Evolutionary conservation across 305 asterid genomes (phyloP).

Genomic region (Fraxinus platypoda): DNA sequence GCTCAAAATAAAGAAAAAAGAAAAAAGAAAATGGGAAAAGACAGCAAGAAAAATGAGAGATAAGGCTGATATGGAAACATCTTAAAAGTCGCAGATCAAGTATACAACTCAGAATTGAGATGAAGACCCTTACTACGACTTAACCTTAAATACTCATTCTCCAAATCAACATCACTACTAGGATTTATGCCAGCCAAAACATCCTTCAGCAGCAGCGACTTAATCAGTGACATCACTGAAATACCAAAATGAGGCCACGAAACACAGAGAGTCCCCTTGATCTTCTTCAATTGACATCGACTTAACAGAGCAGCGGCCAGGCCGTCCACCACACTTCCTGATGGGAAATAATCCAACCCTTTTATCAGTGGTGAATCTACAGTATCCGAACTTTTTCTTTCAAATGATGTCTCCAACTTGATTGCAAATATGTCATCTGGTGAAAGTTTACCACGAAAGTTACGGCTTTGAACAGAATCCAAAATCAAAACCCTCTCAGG

Average conservation of each 20-base stretch:
- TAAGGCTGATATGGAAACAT: neutral
- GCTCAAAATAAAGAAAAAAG: neutral
- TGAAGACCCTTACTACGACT: slow-evolving; percentile 47
- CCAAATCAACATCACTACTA: slow-evolving; percentile 36
- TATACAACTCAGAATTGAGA: slow-evolving; percentile 72
- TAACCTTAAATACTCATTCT: slow-evolving; percentile 43
- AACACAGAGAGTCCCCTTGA: slow-evolving; percentile 65
- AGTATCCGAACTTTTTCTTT: slow-evolving; percentile 38
- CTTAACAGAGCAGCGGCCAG: slow-evolving; percentile 75
- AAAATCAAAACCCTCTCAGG: slow-evolving; percentile 77
- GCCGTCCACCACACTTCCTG: slow-evolving; percentile 93
- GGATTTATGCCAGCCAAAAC: slow-evolving; percentile 46
- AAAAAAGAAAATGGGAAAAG: neutral
- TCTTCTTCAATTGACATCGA: slow-evolving; percentile 70
- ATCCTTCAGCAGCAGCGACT: slow-evolving; percentile 55
- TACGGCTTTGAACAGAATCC: slow-evolving; percentile 65
- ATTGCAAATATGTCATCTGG: slow-evolving; percentile 65
- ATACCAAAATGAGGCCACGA: slow-evolving; percentile 86
- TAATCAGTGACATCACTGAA: slow-evolving; percentile 54
- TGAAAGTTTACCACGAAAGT: slow-evolving; percentile 77
- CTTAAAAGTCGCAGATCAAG: slow-evolving; percentile 39
- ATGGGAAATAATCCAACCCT: slow-evolving; percentile 67
- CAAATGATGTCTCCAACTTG: slow-evolving; percentile 75
- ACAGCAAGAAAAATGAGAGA: slow-evolving; percentile 6
- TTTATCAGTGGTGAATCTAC: slow-evolving; percentile 41